Percentiles rank a stretch among this genome's conserved stretches.
Evolutionary conservation across 345 rosid genomes (phyloP).

Genomic region (Ailanthus altissimus): DNA sequence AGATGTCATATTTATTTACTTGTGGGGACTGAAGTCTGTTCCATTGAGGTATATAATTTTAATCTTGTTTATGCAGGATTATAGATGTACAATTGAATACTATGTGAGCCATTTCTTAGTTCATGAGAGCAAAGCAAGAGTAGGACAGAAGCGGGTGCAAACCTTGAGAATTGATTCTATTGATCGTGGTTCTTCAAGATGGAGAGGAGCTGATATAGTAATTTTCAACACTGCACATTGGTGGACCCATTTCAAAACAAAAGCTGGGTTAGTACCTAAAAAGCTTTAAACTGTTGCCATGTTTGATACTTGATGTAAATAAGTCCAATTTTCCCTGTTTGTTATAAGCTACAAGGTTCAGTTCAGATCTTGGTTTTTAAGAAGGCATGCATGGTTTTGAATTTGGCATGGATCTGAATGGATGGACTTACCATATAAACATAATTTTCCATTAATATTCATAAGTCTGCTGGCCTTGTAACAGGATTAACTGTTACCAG

Average conservation of each 20-base stretch:
- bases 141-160: conserved; percentile 67
- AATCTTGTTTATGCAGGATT: conserved; percentile 58
- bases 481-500: conserved; percentile 90
- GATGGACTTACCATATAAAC: background rate
- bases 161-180: conserved; percentile 82
- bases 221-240: conserved; percentile 96
- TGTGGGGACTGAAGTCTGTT: background rate
- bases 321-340: background rate
- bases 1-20: background rate
- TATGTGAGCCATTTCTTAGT: conserved; percentile 81
- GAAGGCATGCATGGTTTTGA: background rate
- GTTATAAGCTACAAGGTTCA: background rate
- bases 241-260: conserved; percentile 98
- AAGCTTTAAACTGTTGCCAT: background rate
- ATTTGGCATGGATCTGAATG: background rate
- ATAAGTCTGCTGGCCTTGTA: conserved; percentile 4
- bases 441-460: background rate
- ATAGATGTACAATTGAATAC: conserved; percentile 82
- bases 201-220: conserved; percentile 89
- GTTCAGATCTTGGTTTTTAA: background rate
- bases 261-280: conserved; percentile 71
- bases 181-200: conserved; percentile 85
- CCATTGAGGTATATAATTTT: background rate
- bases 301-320: conserved; percentile 5
- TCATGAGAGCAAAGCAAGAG: conserved; percentile 80